Conservation (phyloP, 2,329 filamentous ascomycete genomes). For the Monosporascus sp. region DNA sequence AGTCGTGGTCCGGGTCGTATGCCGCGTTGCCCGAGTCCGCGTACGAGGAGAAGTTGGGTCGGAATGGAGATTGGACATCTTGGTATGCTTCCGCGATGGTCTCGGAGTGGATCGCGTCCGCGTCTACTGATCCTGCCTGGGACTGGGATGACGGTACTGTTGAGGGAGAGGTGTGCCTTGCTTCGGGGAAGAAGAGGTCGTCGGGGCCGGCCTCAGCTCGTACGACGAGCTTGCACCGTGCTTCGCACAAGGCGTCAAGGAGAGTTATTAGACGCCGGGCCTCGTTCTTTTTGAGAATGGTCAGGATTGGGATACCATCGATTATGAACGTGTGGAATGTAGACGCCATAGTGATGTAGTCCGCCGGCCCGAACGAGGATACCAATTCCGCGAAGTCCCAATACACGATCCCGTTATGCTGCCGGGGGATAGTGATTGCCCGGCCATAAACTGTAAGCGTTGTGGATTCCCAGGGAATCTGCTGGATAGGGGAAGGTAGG, state of each 20-base stretch:
- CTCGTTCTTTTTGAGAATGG: conserved; percentile 69
- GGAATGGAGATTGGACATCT: conserved; percentile 69
- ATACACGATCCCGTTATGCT: conserved; percentile 51
- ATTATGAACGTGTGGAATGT: conserved; percentile 75
- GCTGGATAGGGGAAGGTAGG: conserved; percentile 1
- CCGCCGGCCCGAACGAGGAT: conserved; percentile 66
- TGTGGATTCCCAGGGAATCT: conserved; percentile 36
- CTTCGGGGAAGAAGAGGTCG: conserved; percentile 71
- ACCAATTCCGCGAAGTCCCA: conserved; percentile 69
- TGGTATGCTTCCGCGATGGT: conserved; percentile 72
- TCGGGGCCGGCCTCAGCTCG: conserved; percentile 65
- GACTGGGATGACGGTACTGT: conserved; percentile 29
- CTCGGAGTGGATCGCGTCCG: conserved; percentile 57
- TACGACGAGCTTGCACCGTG: conserved; percentile 70
- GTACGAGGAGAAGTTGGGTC: conserved; percentile 72
- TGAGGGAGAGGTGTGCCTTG: conserved; percentile 11
- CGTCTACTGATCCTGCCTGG: conserved; percentile 20
- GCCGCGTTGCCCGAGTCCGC: conserved; percentile 37
- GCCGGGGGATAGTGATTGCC: conserved; percentile 51
- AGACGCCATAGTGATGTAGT: conserved; percentile 77
- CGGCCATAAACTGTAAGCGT: conserved; percentile 58
- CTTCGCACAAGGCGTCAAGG: conserved; percentile 75
- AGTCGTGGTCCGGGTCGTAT: conserved; percentile 52
- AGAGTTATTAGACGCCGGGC: conserved; percentile 75
- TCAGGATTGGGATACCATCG: conserved; percentile 63